phyloP scores from a whole-genome alignment of 2,329 filamentous ascomycete species.

The Trichoderma sp. region DNA sequence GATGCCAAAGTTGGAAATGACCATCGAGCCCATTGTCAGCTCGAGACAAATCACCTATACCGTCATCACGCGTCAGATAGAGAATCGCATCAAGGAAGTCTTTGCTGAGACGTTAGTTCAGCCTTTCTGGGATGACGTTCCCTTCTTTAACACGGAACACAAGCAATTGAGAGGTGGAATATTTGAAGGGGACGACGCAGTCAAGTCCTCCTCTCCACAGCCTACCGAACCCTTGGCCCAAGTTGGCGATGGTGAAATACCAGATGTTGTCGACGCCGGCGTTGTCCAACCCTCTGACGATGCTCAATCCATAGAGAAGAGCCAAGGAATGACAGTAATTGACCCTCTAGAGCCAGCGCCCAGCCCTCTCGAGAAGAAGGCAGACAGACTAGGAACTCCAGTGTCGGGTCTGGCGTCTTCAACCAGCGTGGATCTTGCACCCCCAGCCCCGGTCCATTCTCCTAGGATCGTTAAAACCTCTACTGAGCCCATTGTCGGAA shows the following conservation, averaged over 20 bases:
- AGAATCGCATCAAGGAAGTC: conserved; percentile 92
- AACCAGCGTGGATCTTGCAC: conserved; percentile 50
- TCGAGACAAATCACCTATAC: conserved; percentile 94
- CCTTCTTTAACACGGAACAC: conserved; percentile 79
- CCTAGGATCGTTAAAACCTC: conserved; percentile 45
- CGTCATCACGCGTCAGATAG: conserved; percentile 87
- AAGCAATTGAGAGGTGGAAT: conserved; percentile 85
- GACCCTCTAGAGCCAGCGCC: conserved; percentile 40
- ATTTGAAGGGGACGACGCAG: conserved; percentile 52
- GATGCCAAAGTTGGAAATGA: conserved; percentile 91
- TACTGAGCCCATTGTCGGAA: conserved; percentile 65
- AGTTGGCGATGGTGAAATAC: conserved; percentile 50
- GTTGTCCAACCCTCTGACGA: conserved; percentile 42
- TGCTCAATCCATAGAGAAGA: conserved; percentile 56
- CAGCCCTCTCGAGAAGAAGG: conserved; percentile 54
- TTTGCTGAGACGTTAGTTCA: conserved; percentile 87
- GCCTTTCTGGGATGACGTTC: conserved; percentile 95
- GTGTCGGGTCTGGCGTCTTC: conserved; percentile 45
- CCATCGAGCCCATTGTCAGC: conserved; percentile 94
- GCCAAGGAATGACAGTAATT: conserved; percentile 49
- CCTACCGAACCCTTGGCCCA: conserved; percentile 10
- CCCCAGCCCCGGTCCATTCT: conserved; percentile 37
- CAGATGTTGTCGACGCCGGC: conserved; percentile 48
- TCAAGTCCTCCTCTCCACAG: background rate
- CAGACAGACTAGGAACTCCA: conserved; percentile 40